Evolutionary conservation across 371 early-diverging fungal species (phyloP).

Genomic region (Furculomyces boomerangus): DNA sequence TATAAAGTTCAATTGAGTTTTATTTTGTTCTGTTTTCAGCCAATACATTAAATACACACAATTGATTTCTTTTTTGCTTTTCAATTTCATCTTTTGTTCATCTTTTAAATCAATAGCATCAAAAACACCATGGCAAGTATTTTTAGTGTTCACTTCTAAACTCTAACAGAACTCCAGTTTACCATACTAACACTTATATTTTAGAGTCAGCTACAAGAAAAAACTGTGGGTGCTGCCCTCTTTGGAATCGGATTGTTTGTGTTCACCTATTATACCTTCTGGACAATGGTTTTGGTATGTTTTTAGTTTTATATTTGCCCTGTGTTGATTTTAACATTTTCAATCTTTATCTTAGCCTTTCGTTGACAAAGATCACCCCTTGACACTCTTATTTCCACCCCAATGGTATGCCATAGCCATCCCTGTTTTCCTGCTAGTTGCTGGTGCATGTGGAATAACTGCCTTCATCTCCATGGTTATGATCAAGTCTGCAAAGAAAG

Average conservation of each 20-base stretch:
- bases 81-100: not conserved
- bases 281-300: conserved; percentile 59
- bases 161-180: no score
- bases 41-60: not conserved
- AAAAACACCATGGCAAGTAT: no score
- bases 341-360: conserved; percentile 45
- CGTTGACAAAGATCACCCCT: conserved; percentile 62
- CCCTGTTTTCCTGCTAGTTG: conserved; percentile 62
- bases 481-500: conserved; percentile 57
- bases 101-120: no score
- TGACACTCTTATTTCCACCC: conserved; percentile 62
- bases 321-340: not conserved
- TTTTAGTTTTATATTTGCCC: not conserved
- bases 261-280: conserved; percentile 75
- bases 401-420: conserved; percentile 71
- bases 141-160: no score
- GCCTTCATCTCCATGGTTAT: conserved; percentile 66
- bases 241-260: conserved; percentile 45
- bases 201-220: conserved; percentile 39
- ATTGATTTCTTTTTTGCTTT: not conserved
- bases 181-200: no score
- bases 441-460: conserved; percentile 52
- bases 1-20: no score
- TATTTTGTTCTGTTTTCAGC: not conserved
- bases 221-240: conserved; percentile 55